Conservation (phyloP, 2,329 filamentous ascomycete genomes). For the Ceratocystis eucalypticola region DNA sequence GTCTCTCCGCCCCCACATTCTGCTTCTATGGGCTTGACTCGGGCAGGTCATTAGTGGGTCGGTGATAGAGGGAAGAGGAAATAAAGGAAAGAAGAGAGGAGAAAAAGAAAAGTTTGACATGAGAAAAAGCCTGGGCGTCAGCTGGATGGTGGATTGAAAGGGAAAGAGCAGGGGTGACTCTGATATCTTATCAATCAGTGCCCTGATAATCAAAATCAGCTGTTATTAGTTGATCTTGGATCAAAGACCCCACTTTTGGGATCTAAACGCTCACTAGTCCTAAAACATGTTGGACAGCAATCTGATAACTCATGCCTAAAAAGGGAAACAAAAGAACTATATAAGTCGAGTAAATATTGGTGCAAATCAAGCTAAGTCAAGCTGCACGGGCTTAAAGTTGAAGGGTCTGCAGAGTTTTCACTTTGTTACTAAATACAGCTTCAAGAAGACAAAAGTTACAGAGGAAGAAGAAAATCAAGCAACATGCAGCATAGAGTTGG, state of each 20-base stretch:
- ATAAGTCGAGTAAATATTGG: not conserved
- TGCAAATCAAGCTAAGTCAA: not conserved
- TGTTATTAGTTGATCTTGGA: not conserved
- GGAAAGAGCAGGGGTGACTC: not conserved
- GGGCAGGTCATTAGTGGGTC: not conserved
- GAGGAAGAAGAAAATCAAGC: not conserved
- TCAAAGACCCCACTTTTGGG: not conserved
- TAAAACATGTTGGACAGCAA: not conserved
- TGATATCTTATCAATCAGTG: slow-evolving; percentile 4
- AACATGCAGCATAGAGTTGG: not conserved
- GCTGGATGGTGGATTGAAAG: not conserved
- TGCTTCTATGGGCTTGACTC: not conserved
- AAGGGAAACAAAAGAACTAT: not conserved
- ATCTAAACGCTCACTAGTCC: not conserved
- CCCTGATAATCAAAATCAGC: not conserved
- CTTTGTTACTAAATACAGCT: not conserved
- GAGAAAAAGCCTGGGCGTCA: not conserved
- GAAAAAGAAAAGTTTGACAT: not conserved
- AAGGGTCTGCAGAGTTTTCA: slow-evolving; percentile 10
- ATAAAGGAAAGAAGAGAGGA: not conserved
- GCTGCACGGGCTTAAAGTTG: not conserved
- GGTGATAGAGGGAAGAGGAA: not conserved
- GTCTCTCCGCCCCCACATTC: not conserved
- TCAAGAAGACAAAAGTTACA: no score
- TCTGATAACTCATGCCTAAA: slow-evolving; percentile 7